phyloP scores from a whole-genome alignment of 2,329 filamentous ascomycete genomes.

The Fusarium sp. region DNA sequence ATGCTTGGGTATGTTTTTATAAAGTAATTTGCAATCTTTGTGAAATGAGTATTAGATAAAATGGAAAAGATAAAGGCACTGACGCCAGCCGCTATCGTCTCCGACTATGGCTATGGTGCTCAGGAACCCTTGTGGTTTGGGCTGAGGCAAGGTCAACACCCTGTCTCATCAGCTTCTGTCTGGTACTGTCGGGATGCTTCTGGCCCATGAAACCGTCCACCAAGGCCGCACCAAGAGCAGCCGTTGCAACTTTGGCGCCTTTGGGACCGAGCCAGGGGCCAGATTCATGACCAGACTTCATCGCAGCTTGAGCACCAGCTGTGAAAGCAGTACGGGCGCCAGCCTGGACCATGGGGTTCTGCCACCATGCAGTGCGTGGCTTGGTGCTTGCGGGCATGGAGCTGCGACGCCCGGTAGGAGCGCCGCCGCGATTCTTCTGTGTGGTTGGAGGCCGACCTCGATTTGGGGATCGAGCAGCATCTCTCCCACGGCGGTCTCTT shows the following conservation, averaged over 20 bases:
- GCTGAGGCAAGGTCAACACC: constrained; percentile 38
- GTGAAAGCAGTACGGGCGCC: constrained; percentile 57
- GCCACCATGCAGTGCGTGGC: constrained; percentile 44
- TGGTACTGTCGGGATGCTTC: constrained; percentile 42
- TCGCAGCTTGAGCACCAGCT: constrained; percentile 58
- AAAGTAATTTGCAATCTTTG: not conserved
- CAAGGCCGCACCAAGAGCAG: constrained; percentile 58
- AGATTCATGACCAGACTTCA: constrained; percentile 55
- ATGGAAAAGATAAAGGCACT: not conserved
- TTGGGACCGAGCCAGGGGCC: constrained; percentile 59
- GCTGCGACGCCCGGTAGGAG: constrained; percentile 39
- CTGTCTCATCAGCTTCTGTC: constrained; percentile 39
- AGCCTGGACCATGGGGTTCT: constrained; percentile 50
- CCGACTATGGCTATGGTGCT: not conserved
- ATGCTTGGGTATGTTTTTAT: not conserved
- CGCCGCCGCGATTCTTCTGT: constrained; percentile 19
- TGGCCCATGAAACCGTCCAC: constrained; percentile 55
- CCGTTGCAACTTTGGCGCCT: constrained; percentile 57
- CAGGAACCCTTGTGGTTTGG: constrained; percentile 12
- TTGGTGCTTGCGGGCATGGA: constrained; percentile 47
- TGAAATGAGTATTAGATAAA: not conserved
- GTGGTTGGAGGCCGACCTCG: constrained; percentile 38
- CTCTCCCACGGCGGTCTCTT: constrained; percentile 24
- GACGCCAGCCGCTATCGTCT: not conserved
- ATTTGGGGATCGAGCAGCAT: constrained; percentile 18